phyloP scores from a whole-genome alignment of 2,329 filamentous ascomycete genomes.

The Drechslerella dactyloides region DNA sequence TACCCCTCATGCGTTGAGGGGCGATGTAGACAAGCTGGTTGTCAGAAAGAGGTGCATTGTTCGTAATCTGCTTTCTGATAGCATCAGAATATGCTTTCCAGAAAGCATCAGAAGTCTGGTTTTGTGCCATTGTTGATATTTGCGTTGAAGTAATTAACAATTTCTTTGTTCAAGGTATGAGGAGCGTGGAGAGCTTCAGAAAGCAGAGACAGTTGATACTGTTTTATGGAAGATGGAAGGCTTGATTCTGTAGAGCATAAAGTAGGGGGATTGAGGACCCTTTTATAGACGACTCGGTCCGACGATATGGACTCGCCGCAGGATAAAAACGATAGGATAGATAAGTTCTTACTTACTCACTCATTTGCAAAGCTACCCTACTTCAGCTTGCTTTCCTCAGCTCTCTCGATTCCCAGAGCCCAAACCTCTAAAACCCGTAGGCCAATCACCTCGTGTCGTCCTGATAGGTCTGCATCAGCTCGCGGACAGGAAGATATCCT shows the following conservation, averaged over 20 bases:
- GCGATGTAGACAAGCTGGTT: neutral
- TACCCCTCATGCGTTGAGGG: neutral
- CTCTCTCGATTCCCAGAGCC: neutral
- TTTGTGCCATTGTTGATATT: neutral
- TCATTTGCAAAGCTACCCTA: neutral
- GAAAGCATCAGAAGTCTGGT: neutral
- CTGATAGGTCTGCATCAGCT: neutral
- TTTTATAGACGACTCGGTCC: neutral
- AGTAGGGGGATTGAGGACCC: neutral
- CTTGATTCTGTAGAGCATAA: neutral
- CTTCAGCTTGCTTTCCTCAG: neutral
- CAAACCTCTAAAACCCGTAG: neutral
- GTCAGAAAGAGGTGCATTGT: neutral
- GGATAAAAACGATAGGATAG: neutral
- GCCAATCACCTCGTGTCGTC: neutral
- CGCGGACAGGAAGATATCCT: neutral
- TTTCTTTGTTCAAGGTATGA: conserved; percentile 1
- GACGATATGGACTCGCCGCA: too few relatives aligned
- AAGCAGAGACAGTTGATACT: neutral
- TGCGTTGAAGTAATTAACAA: neutral
- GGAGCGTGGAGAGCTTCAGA: neutral
- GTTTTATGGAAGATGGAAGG: neutral
- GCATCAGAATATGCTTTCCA: neutral
- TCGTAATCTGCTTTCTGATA: neutral
- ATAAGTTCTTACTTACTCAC: too few relatives aligned